A percentile compares a stretch with the other conserved stretches of the same genome.
These are phyloP conservation scores for Calonectria pseudoreteaudii DNA, from an alignment of 2,329 filamentous ascomycete genomes.

Conservation along the genomic window DNA sequence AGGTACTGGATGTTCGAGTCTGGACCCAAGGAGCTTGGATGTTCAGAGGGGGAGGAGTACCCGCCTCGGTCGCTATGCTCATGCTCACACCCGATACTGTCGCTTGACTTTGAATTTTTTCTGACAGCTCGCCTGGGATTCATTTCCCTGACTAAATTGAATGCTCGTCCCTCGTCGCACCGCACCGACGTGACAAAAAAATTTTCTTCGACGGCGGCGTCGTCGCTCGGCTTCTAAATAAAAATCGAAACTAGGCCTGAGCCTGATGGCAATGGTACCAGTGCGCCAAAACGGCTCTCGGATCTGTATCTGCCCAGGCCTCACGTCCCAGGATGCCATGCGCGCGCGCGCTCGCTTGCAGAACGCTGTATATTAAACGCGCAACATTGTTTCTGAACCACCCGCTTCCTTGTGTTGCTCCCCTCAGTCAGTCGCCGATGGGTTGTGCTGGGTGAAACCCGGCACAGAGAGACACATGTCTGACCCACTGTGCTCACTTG, in stretches of 20 bases:
- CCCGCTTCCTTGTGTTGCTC: slow-evolving; percentile 14
- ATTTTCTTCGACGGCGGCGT: background rate
- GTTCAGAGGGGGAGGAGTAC: background rate
- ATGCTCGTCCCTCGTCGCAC: slow-evolving; percentile 13
- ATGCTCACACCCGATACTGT: background rate
- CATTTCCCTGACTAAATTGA: slow-evolving; percentile 16
- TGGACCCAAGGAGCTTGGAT: background rate
- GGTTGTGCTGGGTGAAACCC: slow-evolving; percentile 16
- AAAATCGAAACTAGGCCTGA: slow-evolving; percentile 15
- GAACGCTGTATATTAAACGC: slow-evolving; percentile 30
- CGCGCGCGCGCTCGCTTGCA: slow-evolving; percentile 31
- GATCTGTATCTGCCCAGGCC: slow-evolving; percentile 7
- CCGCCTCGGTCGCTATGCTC: background rate
- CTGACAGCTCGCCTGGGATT: slow-evolving; percentile 12
- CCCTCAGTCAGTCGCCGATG: slow-evolving; percentile 18
- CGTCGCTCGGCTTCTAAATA: slow-evolving; percentile 12
- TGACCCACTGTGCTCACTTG: slow-evolving; percentile 34
- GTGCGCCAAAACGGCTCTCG: slow-evolving; percentile 14
- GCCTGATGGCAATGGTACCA: slow-evolving; percentile 10
- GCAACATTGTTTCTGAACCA: slow-evolving; percentile 25
- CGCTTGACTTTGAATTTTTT: background rate
- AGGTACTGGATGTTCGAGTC: background rate
- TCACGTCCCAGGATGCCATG: slow-evolving; percentile 19
- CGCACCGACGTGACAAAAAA: background rate
- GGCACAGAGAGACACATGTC: slow-evolving; percentile 24